Percentiles rank a stretch among this genome's conserved stretches.
Conservation (phyloP, 2,329 filamentous ascomycete species). For the Aspergillus sp. region DNA sequence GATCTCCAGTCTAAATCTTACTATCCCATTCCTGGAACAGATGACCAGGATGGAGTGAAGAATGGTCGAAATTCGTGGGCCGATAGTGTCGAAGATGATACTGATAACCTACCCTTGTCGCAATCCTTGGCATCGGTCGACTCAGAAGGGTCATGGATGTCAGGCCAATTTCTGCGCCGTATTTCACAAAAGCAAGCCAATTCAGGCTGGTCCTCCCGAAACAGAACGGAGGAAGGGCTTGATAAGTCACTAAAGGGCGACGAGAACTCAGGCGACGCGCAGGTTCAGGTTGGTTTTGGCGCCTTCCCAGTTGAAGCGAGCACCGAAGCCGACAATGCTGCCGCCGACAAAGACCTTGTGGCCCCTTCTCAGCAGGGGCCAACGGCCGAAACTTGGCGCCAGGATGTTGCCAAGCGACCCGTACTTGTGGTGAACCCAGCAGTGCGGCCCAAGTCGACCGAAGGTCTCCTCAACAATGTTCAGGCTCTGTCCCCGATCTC, state of each 20-base stretch:
- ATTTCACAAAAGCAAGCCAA: conserved; percentile 44
- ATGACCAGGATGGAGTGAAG: conserved; percentile 30
- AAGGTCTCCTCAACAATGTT: conserved; percentile 59
- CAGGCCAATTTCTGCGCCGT: conserved; percentile 63
- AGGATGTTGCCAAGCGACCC: conserved; percentile 56
- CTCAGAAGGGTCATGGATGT: conserved; percentile 94
- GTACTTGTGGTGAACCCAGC: conserved; percentile 61
- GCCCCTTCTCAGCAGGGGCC: conserved; percentile 16
- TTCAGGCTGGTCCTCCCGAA: conserved; percentile 32
- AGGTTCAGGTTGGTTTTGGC: conserved; percentile 58
- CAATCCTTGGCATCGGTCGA: conserved; percentile 92
- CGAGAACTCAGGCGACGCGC: conserved; percentile 73
- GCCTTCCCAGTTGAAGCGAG: conserved; percentile 47
- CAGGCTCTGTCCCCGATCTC: conserved; percentile 36
- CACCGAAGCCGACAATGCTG: conserved; percentile 48
- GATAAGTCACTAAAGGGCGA: conserved; percentile 49
- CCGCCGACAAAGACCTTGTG: conserved; percentile 51
- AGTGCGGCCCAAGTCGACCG: conserved; percentile 60
- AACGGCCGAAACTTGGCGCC: conserved; percentile 49
- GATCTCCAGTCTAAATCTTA: conserved; percentile 17
- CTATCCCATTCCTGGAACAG: conserved; percentile 27
- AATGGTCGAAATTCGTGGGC: conserved; percentile 38
- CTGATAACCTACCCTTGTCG: conserved; percentile 57
- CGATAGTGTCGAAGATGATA: conserved; percentile 51
- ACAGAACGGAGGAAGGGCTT: conserved; percentile 53